These are phyloP conservation scores for Epichloe sibirici DNA, from an alignment of 2,329 filamentous ascomycete genomes.

Conservation along the genomic window DNA sequence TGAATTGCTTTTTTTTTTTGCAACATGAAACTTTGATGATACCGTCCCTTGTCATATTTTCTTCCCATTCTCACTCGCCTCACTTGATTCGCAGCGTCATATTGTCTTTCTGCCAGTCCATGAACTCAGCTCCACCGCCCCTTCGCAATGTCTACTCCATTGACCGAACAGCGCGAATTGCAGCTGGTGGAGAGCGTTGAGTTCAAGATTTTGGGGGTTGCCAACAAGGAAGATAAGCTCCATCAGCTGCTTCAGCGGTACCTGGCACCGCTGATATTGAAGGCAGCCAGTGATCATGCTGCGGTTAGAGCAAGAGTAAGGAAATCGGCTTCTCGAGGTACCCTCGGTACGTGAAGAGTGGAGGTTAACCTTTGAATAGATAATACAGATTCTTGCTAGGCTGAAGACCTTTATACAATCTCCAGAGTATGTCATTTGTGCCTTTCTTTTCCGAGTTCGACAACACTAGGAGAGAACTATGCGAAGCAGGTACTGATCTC, in stretches of 20 bases:
- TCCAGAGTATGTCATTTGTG: constrained; percentile 28
- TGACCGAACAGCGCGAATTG: constrained; percentile 59
- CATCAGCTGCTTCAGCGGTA: constrained; percentile 67
- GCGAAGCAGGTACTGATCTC: constrained; percentile 1
- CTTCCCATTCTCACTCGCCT: background rate
- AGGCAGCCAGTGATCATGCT: constrained; percentile 69
- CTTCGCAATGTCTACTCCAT: constrained; percentile 22
- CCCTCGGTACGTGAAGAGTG: background rate
- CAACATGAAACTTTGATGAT: background rate
- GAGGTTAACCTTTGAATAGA: constrained; percentile 21
- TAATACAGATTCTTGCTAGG: constrained; percentile 38
- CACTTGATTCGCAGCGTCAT: background rate
- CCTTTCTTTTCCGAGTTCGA: background rate
- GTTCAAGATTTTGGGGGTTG: constrained; percentile 64
- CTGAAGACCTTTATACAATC: constrained; percentile 43
- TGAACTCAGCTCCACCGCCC: background rate
- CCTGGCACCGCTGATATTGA: constrained; percentile 70
- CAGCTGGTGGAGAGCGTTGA: constrained; percentile 76
- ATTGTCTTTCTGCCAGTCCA: background rate
- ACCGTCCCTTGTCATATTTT: background rate
- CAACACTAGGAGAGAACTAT: background rate
- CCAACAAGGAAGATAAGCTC: constrained; percentile 74
- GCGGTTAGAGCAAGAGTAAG: constrained; percentile 66
- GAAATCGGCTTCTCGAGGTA: background rate
- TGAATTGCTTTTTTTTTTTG: background rate